Percentiles rank a stretch among this genome's conserved stretches.
phyloP scores from a whole-genome alignment of 2,329 filamentous ascomycete species.

The Aspergillus viridinutans region DNA sequence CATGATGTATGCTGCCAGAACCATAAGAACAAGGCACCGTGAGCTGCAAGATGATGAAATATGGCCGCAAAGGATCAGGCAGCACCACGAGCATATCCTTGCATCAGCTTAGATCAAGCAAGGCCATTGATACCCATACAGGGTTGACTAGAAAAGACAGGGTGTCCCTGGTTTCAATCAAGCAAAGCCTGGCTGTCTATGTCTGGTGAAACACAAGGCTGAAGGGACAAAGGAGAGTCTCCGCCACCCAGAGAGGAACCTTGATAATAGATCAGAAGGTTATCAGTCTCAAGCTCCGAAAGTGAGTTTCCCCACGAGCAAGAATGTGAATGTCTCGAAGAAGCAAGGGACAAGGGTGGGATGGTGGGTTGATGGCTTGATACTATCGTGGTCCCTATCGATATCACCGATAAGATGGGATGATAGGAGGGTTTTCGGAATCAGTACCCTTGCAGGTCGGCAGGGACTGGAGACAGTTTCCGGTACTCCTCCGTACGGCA shows the following conservation, averaged over 20 bases:
- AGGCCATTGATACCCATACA: not conserved
- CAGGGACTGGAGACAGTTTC: not conserved
- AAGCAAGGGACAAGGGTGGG: not conserved
- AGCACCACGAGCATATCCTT: not conserved
- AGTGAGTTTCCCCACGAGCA: not conserved
- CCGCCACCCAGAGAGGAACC: not conserved
- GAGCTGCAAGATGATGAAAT: not conserved
- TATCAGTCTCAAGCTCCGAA: not conserved
- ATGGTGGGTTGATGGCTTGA: not conserved
- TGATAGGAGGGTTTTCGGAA: not conserved
- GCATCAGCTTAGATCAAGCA: not conserved
- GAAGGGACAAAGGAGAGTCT: not conserved
- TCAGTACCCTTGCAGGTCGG: not conserved
- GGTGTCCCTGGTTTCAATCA: not conserved
- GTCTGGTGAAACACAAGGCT: not conserved
- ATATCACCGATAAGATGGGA: not conserved
- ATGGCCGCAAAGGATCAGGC: not conserved
- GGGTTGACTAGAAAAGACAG: too few relatives aligned
- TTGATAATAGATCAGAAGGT: not conserved
- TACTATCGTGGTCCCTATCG: not conserved
- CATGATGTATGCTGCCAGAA: not conserved
- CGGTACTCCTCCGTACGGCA: not conserved
- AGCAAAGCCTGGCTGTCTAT: not conserved
- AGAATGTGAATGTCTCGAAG: not conserved
- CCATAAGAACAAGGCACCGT: not conserved